Evolutionary conservation across 2,329 filamentous ascomycete species (phyloP).

Genomic region (Orbilia ellipsospora): DNA sequence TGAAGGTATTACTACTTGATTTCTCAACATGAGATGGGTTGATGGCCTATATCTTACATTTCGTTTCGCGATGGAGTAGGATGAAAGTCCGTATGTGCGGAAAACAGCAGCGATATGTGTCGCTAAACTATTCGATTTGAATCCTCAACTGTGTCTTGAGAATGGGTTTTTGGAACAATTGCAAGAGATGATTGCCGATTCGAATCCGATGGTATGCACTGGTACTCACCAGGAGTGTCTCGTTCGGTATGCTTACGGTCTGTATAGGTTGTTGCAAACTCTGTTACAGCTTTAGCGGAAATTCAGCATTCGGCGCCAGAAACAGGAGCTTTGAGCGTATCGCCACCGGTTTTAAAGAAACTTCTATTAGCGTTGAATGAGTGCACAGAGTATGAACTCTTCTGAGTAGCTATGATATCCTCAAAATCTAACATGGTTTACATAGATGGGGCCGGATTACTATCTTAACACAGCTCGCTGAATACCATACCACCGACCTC

Average conservation of each 20-base stretch:
- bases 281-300: conserved; percentile 90
- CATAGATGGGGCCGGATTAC: conserved; percentile 87
- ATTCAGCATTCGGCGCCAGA: conserved; percentile 91
- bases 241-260: neutral
- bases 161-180: conserved; percentile 94
- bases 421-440: neutral
- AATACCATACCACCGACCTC: conserved; percentile 85
- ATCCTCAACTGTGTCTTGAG: conserved; percentile 90
- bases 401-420: neutral
- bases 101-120: conserved; percentile 99
- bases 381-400: conserved; percentile 76
- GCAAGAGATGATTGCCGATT: conserved; percentile 95
- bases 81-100: conserved; percentile 97
- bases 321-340: conserved; percentile 85
- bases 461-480: conserved; percentile 86
- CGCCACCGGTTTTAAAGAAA: conserved; percentile 86
- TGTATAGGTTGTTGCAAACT: conserved; percentile 81
- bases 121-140: conserved; percentile 96
- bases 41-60: neutral
- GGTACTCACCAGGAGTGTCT: neutral
- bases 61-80: conserved; percentile 64
- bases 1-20: conserved; percentile 64
- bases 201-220: conserved; percentile 83
- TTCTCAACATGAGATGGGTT: neutral
- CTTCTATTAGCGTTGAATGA: conserved; percentile 96